Conservation (phyloP, 1,139 yeast genomes). For the Candida tetrigidarum region DNA sequence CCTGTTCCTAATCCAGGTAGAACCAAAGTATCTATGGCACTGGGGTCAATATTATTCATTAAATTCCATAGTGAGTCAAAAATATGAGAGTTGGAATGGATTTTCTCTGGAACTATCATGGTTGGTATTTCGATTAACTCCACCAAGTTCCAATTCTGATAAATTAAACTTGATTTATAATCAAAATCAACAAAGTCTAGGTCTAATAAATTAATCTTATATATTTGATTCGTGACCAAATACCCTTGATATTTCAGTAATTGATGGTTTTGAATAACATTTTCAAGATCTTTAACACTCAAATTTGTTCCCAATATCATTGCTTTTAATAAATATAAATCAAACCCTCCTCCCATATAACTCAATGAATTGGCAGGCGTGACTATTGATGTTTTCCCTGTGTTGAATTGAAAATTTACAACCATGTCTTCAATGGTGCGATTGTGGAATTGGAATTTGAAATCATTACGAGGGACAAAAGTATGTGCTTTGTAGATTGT, state of each 20-base stretch:
- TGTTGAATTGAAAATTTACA: constrained; percentile 3
- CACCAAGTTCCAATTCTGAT: constrained; percentile 16
- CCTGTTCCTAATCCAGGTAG: constrained; percentile 37
- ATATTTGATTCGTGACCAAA: constrained; percentile 23
- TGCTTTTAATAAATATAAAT: constrained; percentile 24
- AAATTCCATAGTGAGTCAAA: constrained; percentile 29
- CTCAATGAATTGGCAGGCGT: constrained; percentile 30
- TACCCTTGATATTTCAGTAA: constrained; percentile 23
- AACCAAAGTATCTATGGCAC: constrained; percentile 18
- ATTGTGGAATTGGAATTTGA: constrained; percentile 13
- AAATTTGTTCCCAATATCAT: constrained; percentile 16
- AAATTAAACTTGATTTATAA: constrained; percentile 12
- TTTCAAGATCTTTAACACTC: constrained; percentile 19
- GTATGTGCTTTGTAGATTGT: constrained; percentile 10
- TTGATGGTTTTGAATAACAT: constrained; percentile 20
- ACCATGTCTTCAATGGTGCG: constrained; percentile 15
- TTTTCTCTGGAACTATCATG: constrained; percentile 21
- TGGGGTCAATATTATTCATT: constrained; percentile 13
- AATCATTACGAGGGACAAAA: constrained; percentile 3
- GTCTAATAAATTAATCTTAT: constrained; percentile 16
- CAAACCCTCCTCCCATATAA: constrained; percentile 36
- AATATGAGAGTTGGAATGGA: constrained; percentile 14
- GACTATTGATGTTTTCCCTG: constrained; percentile 17
- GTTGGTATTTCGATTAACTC: constrained; percentile 20
- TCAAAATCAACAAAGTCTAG: constrained; percentile 9